Evolutionary conservation across 2,329 filamentous ascomycete genomes (phyloP).

Genomic region (Ascochyta viciae-villosae): DNA sequence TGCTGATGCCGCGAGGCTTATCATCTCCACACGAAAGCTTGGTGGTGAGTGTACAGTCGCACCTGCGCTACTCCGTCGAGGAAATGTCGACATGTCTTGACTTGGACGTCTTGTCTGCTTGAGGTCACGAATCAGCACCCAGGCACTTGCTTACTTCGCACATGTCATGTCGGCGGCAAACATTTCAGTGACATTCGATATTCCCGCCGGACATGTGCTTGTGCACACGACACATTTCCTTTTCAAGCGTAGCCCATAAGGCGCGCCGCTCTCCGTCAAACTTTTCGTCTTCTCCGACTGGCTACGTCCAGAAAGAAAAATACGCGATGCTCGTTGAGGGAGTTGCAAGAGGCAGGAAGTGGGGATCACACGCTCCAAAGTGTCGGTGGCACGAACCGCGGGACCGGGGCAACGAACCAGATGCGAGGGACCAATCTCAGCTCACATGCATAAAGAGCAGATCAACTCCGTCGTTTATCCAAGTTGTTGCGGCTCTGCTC

Average conservation of each 20-base stretch:
- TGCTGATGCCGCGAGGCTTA: constrained; percentile 7
- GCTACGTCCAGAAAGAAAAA: background rate
- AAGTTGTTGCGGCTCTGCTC: constrained; percentile 3
- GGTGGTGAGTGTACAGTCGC: background rate
- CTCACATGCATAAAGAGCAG: constrained; percentile 5
- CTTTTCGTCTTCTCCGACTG: background rate
- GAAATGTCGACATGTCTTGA: background rate
- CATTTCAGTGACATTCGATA: constrained; percentile 1
- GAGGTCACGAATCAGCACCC: background rate
- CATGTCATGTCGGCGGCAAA: background rate
- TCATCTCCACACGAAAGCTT: constrained; percentile 9
- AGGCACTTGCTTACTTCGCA: background rate
- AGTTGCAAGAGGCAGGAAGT: constrained; percentile 12
- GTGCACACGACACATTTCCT: constrained; percentile 7
- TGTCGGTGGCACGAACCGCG: constrained; percentile 12
- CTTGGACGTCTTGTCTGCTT: background rate
- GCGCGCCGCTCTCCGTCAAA: background rate
- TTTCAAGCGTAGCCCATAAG: constrained; percentile 1
- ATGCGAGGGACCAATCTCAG: constrained; percentile 4
- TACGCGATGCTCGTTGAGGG: constrained; percentile 5
- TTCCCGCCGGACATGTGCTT: constrained; percentile 11
- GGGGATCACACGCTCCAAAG: constrained; percentile 14
- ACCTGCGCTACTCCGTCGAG: background rate
- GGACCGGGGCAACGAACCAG: constrained; percentile 10
- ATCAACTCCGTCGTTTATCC: background rate